A percentile compares a stretch with the other conserved stretches of the same genome.
Conservation (phyloP, 2,329 filamentous ascomycete species). For the Chrysoporthe deuterocubensis region DNA sequence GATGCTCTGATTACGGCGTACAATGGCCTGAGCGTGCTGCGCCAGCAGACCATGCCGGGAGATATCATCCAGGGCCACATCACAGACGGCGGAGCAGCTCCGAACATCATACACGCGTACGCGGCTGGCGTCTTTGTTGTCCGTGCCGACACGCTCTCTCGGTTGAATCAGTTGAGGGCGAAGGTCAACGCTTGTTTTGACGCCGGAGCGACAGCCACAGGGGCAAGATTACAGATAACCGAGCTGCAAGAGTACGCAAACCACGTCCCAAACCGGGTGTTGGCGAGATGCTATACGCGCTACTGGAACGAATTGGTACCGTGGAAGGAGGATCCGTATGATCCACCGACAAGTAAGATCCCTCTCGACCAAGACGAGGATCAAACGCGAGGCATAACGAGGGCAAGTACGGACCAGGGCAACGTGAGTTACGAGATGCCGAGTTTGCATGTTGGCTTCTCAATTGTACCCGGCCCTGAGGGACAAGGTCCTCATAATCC, state of each 20-base stretch:
- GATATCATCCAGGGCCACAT: constrained; percentile 57
- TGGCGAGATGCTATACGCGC: constrained; percentile 50
- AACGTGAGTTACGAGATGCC: constrained; percentile 63
- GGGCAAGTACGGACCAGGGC: constrained; percentile 63
- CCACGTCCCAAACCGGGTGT: constrained; percentile 56
- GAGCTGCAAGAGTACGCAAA: constrained; percentile 52
- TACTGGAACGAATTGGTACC: constrained; percentile 49
- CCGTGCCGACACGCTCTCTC: constrained; percentile 46
- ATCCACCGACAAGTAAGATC: constrained; percentile 24
- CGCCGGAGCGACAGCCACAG: constrained; percentile 47
- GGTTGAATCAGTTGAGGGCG: constrained; percentile 44
- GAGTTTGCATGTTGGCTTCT: constrained; percentile 56
- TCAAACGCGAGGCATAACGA: constrained; percentile 46
- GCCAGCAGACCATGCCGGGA: constrained; percentile 59
- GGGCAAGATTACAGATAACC: constrained; percentile 51
- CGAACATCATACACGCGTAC: constrained; percentile 61
- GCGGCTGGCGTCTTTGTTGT: constrained; percentile 50
- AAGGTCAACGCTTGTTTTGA: constrained; percentile 49
- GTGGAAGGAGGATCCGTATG: constrained; percentile 31
- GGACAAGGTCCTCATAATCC: constrained; percentile 56
- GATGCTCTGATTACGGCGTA: constrained; percentile 58
- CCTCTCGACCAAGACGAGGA: constrained; percentile 44
- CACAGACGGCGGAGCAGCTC: constrained; percentile 53
- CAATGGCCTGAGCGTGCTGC: constrained; percentile 53
- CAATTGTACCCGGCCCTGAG: constrained; percentile 49